Evolutionary conservation across 2,329 filamentous ascomycete genomes (phyloP).

Genomic region (Penicillium sp.): DNA sequence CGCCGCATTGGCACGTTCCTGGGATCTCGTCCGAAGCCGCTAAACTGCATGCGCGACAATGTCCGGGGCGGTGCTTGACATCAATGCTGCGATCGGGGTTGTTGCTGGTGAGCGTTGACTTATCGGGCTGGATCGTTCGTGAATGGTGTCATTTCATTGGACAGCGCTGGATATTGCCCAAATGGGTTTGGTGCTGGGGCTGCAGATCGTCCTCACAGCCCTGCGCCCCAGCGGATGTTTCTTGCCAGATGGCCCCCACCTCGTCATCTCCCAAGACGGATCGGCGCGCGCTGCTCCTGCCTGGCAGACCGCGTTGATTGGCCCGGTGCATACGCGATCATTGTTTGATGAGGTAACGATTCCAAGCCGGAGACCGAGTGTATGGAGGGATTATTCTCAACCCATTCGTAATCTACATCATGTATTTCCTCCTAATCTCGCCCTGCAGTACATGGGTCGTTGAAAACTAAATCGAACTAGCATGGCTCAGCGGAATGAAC

Average conservation of each 20-base stretch:
- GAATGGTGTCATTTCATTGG: not conserved
- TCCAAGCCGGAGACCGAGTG: too few relatives aligned
- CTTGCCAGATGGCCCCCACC: not conserved
- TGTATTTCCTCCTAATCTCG: too few relatives aligned
- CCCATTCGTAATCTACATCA: too few relatives aligned
- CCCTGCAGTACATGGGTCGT: too few relatives aligned
- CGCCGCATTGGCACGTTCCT: not conserved
- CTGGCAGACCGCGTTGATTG: too few relatives aligned
- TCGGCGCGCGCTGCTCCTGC: not conserved
- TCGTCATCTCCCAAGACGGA: not conserved
- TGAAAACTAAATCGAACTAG: too few relatives aligned
- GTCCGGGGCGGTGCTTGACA: not conserved
- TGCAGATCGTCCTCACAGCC: not conserved
- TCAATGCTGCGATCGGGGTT: too few relatives aligned
- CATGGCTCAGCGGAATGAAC: too few relatives aligned
- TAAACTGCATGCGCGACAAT: not conserved
- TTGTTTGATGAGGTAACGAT: too few relatives aligned
- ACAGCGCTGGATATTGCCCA: not conserved
- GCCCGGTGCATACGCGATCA: too few relatives aligned
- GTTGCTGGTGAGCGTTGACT: not conserved
- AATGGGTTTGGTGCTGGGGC: not conserved
- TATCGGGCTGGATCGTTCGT: not conserved
- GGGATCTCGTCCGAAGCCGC: not conserved
- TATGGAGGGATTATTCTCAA: too few relatives aligned
- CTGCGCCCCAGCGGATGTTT: not conserved